phyloP scores from a whole-genome alignment of 2,329 filamentous ascomycete species.

The Paraphaeosphaeria minitans region DNA sequence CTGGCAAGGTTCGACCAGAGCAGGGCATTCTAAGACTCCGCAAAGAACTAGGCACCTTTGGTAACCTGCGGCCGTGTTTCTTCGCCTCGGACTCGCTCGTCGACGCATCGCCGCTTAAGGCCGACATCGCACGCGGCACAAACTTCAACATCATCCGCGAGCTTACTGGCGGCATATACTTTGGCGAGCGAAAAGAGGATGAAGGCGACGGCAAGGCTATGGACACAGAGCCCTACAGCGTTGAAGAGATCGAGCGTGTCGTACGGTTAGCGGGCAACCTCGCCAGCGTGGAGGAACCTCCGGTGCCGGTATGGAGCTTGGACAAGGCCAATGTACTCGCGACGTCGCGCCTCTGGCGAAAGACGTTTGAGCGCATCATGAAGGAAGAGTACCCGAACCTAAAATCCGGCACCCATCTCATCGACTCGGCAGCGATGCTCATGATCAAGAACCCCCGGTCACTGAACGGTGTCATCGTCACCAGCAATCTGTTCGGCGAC shows the following conservation, averaged over 20 bases:
- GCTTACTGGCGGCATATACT: conserved; percentile 92
- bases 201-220: conserved; percentile 75
- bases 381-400: conserved; percentile 86
- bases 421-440: conserved; percentile 96
- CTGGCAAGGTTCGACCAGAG: conserved; percentile 84
- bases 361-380: conserved; percentile 83
- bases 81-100: conserved; percentile 89
- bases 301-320: conserved; percentile 79
- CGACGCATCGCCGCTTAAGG: conserved; percentile 84
- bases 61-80: conserved; percentile 94
- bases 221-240: conserved; percentile 87
- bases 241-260: conserved; percentile 85
- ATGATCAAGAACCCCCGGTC: conserved; percentile 92
- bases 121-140: conserved; percentile 80
- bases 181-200: conserved; percentile 84
- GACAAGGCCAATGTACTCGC: conserved; percentile 98
- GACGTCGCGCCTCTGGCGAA: conserved; percentile 86
- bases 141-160: conserved; percentile 94
- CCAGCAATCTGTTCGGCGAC: conserved; percentile 93
- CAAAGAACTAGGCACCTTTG: conserved; percentile 92
- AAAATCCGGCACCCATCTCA: conserved; percentile 84
- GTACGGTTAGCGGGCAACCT: conserved; percentile 81
- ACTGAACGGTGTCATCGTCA: conserved; percentile 89
- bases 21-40: conserved; percentile 89
- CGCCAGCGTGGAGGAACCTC: conserved; percentile 76